Evolutionary conservation across 2,329 filamentous ascomycete species (phyloP), one percentile per base, ranked within the genome.

Genomic region (Hypoxylon sp.): DNA sequence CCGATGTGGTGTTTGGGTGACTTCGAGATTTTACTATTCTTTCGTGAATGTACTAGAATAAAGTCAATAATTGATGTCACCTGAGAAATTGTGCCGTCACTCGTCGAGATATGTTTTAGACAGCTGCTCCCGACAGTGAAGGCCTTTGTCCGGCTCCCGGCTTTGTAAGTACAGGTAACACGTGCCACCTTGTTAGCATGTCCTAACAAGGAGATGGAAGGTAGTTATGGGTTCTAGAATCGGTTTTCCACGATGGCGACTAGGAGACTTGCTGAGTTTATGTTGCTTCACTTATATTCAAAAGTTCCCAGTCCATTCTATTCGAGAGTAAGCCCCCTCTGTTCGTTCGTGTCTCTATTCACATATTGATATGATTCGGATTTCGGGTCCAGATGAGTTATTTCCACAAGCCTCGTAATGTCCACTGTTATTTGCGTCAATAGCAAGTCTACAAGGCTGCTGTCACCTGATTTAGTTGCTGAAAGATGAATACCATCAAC

Each of bases 131-230:
- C 13, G n/a, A 27, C 20, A n/a, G 30, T 31, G 7, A 50, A 27
- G 20, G 8, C 2, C 68, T 70, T 70, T 70, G 68, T 68, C 30
- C 5, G 6, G 17, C 2, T 54, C 3, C 56, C 3, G 2, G n/a
- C 57, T 64, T 64, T 65, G 49, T 63, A 14, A 46, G 44, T 25
- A 27, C 53, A 25, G 20, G 46, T 53, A 61, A 56, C 30, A 53
- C 40, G 51, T 64, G 33, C 40, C 25, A 30, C 14, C 14, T 30
- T 22, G 44, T 11, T n/a, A 6, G 7, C 40, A 4, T 40, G 17
- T 14, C 14, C 5, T 25, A 37, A 42, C 22, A 55, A 40, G 40
- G 25, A 14, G 13, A 50, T 17, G 20, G n/a, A 17, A 8, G 7
- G 20, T 44, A 30, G n/a, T 44, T 50, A 50, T 25, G 22, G 31